Evolutionary conservation across 2,329 filamentous ascomycete genomes (phyloP).

Genomic region (Phoma sp.): DNA sequence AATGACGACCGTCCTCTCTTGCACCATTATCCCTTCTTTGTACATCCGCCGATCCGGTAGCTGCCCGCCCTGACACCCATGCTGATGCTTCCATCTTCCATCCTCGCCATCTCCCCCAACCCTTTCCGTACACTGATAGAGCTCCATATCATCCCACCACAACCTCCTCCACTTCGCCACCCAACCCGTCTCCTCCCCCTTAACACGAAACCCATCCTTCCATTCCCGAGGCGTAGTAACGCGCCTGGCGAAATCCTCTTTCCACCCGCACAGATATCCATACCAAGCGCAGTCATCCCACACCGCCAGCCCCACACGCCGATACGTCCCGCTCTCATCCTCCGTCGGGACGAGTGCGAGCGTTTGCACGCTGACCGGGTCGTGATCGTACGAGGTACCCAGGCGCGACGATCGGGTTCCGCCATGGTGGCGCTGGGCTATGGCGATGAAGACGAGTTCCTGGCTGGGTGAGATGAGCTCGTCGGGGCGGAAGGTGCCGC

Average conservation of each 20-base stretch:
- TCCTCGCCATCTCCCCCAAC: background rate
- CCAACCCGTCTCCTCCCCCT: background rate
- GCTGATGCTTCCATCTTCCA: background rate
- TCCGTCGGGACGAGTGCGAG: background rate
- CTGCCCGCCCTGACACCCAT: background rate
- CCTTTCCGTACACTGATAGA: background rate
- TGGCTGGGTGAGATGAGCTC: conserved; percentile 24
- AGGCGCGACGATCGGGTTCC: no score
- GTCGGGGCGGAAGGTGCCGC: conserved; percentile 27
- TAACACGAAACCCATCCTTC: background rate
- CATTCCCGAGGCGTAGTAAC: background rate
- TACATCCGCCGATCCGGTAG: background rate
- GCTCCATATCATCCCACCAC: background rate
- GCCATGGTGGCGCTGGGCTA: conserved; percentile 25
- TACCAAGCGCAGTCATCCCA: conserved; percentile 33
- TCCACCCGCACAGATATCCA: conserved; percentile 24
- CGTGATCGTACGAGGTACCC: no score
- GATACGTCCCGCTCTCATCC: conserved; percentile 13
- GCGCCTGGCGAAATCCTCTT: background rate
- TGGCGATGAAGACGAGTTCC: conserved; percentile 29
- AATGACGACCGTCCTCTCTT: background rate
- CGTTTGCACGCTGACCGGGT: background rate
- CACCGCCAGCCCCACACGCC: conserved; percentile 25
- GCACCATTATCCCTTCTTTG: background rate
- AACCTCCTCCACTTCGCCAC: background rate